phyloP scores from a whole-genome alignment of 345 rosid genomes.

The Leavenworthia alabamica region DNA sequence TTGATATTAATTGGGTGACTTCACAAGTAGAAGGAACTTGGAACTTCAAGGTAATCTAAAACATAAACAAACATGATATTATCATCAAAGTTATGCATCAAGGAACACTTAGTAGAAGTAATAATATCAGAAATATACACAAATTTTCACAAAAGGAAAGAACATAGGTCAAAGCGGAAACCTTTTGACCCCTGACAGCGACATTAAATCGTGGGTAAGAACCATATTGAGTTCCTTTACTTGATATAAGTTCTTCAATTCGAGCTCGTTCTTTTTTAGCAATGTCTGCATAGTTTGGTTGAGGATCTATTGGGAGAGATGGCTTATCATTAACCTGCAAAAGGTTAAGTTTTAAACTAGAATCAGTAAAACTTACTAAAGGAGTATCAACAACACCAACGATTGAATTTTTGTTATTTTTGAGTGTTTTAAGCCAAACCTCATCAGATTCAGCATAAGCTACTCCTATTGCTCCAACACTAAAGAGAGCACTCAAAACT shows the following conservation, averaged over 20 bases:
- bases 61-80: background rate
- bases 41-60: constrained; percentile 71
- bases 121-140: background rate
- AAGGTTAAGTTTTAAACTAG: constrained; percentile 5
- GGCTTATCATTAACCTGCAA: constrained; percentile 39
- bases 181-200: constrained; percentile 91
- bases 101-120: background rate
- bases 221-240: constrained; percentile 50
- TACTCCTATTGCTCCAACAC: constrained; percentile 44
- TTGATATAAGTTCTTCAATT: constrained; percentile 49
- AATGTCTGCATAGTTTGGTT: constrained; percentile 42
- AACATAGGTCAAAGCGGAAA: constrained; percentile 16
- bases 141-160: background rate
- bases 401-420: background rate
- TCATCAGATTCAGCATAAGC: constrained; percentile 67
- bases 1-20: constrained; percentile 65
- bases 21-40: constrained; percentile 74
- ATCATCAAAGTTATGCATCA: background rate
- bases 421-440: constrained; percentile 32
- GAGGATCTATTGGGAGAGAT: constrained; percentile 41
- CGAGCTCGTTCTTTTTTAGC: constrained; percentile 68
- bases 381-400: background rate
- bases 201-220: constrained; percentile 65
- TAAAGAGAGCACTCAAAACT: constrained; percentile 46
- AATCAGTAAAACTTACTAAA: background rate